phyloP scores from a whole-genome alignment of 345 rosid species.

The Eucalyptus erythrocorys region DNA sequence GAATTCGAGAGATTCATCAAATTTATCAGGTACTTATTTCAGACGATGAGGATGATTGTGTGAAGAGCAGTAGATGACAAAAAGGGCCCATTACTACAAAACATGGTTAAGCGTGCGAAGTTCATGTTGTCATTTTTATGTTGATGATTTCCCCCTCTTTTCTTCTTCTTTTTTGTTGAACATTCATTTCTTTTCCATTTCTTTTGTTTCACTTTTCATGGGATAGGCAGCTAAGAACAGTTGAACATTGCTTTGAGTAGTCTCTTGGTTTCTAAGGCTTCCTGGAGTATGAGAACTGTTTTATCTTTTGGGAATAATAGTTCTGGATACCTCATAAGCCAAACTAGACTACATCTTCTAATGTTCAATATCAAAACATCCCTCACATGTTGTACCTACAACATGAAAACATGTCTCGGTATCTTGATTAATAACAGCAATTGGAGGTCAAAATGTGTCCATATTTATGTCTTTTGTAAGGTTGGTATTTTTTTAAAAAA shows the following conservation, averaged over 20 bases:
- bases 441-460: background rate
- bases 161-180: background rate
- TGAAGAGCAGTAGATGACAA: background rate
- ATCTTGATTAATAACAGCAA: background rate
- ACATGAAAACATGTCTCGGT: background rate
- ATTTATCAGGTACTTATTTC: constrained; percentile 56
- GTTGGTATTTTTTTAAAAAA: background rate
- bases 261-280: background rate
- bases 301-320: background rate
- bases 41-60: background rate
- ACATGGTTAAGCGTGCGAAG: background rate
- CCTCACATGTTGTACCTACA: background rate
- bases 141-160: background rate
- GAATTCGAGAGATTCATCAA: constrained; percentile 77
- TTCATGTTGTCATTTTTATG: background rate
- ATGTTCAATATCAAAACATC: background rate
- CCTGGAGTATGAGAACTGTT: background rate
- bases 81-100: background rate
- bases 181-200: background rate
- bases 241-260: background rate
- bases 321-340: background rate
- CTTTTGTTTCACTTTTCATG: background rate
- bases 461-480: background rate
- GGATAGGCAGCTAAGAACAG: background rate
- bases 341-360: background rate